Conservation (phyloP, 805 yeast species). For the Metschnikowia shivogae region DNA sequence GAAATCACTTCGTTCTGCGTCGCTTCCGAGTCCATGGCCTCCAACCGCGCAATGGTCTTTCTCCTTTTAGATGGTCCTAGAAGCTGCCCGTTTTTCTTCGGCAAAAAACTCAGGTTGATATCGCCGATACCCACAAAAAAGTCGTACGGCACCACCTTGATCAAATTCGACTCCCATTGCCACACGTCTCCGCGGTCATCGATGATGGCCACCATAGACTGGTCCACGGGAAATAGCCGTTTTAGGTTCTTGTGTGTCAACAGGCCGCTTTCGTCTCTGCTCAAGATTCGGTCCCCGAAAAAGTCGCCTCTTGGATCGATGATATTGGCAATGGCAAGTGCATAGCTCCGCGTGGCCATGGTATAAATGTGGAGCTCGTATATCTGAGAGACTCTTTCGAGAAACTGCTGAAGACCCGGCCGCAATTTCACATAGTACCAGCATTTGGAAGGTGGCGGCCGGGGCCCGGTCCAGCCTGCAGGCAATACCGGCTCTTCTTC, state of each 20-base stretch:
- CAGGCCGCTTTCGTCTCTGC: conserved; percentile 93
- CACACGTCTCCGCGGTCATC: conserved; percentile 99
- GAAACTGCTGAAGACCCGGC: conserved; percentile 78
- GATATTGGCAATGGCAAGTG: conserved; percentile 79
- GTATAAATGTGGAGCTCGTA: conserved; percentile 95
- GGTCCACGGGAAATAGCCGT: conserved; percentile 90
- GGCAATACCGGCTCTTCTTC: conserved; percentile 70
- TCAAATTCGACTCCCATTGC: conserved; percentile 92
- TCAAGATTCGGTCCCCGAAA: conserved; percentile 87
- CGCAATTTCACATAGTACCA: conserved; percentile 92
- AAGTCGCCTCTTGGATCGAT: conserved; percentile 85
- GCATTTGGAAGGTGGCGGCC: conserved; percentile 56
- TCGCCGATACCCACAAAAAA: conserved; percentile 97
- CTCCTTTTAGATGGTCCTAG: conserved; percentile 62
- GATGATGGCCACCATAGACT: conserved; percentile 92
- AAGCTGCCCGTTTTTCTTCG: conserved; percentile 61
- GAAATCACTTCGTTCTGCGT: conserved; percentile 5
- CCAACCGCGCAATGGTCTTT: conserved; percentile 53
- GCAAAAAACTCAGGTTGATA: conserved; percentile 87
- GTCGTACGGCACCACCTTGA: conserved; percentile 92
- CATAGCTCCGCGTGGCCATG: conserved; percentile 96
- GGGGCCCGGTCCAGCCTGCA: conserved; percentile 56
- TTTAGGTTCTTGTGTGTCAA: conserved; percentile 83
- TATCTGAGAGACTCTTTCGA: conserved; percentile 54
- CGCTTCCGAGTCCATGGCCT: conserved; percentile 33